Percentiles rank a stretch among this genome's conserved stretches.
Evolutionary conservation across 2,329 filamentous ascomycete species (phyloP).

Genomic region (Aspergillus costaricaensis): DNA sequence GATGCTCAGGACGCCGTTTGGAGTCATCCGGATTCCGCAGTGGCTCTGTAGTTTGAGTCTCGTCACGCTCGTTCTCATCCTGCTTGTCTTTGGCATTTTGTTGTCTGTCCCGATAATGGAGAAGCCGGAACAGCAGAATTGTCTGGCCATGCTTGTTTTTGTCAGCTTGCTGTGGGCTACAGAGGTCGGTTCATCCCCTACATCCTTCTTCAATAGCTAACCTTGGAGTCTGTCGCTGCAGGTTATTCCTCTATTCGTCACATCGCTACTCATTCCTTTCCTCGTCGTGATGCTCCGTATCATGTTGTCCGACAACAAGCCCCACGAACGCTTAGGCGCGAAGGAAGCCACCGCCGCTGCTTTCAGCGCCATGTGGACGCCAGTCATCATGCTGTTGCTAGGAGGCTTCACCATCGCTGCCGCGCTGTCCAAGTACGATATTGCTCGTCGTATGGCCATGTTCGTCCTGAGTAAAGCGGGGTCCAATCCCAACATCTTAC

Average conservation of each 20-base stretch:
- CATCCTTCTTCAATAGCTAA: slow-evolving; percentile 11
- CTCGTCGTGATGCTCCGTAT: slow-evolving; percentile 84
- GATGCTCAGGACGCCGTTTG: slow-evolving; percentile 76
- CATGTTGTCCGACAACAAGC: slow-evolving; percentile 73
- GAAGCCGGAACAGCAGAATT: slow-evolving; percentile 89
- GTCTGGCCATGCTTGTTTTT: slow-evolving; percentile 87
- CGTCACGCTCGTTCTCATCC: slow-evolving; percentile 69
- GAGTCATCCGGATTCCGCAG: slow-evolving; percentile 70
- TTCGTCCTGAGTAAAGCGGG: slow-evolving; percentile 96
- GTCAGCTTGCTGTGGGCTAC: slow-evolving; percentile 96
- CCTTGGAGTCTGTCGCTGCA: slow-evolving; percentile 35
- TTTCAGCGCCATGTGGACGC: slow-evolving; percentile 97
- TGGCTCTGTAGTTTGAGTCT: slow-evolving; percentile 86
- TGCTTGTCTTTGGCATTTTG: slow-evolving; percentile 72
- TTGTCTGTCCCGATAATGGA: slow-evolving; percentile 80
- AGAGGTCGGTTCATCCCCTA: slow-evolving; percentile 62
- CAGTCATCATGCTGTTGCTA: slow-evolving; percentile 95
- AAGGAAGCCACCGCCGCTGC: slow-evolving; percentile 81
- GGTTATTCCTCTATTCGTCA: slow-evolving; percentile 96
- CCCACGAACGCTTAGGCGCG: slow-evolving; percentile 70
- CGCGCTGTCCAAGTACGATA: slow-evolving; percentile 93
- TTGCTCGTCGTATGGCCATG: slow-evolving; percentile 95
- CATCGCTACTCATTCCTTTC: slow-evolving; percentile 90
- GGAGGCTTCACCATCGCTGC: slow-evolving; percentile 96
- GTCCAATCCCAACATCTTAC: slow-evolving; percentile 81